Conservation (phyloP, 768 basidiomycete genomes). For the Psilocybe cubensis region DNA sequence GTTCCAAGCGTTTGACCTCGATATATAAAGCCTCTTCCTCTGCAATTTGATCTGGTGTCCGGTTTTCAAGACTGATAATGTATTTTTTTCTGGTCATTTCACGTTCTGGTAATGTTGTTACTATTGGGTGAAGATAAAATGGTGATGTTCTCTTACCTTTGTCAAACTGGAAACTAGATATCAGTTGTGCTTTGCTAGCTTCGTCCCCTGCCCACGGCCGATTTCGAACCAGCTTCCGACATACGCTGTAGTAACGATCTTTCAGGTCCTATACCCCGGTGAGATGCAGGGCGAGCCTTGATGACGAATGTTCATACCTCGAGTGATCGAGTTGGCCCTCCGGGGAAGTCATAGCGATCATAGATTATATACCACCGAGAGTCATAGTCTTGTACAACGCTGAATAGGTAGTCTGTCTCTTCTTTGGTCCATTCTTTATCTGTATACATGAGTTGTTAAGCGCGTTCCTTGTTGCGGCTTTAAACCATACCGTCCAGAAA, state of each 20-base stretch:
- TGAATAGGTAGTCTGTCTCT: constrained; percentile 93
- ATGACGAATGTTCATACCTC: constrained; percentile 54
- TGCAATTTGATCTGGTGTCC: constrained; percentile 87
- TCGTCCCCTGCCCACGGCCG: constrained; percentile 88
- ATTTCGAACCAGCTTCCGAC: constrained; percentile 83
- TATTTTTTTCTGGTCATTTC: constrained; percentile 91
- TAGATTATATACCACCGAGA: constrained; percentile 87
- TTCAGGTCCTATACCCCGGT: constrained; percentile 76
- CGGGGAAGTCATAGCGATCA: constrained; percentile 84
- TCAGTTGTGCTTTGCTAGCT: constrained; percentile 61
- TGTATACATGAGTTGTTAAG: constrained; percentile 20
- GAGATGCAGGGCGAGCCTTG: constrained; percentile 2
- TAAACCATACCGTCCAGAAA: constrained; percentile 66
- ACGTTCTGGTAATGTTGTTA: constrained; percentile 56
- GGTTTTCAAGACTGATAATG: constrained; percentile 80
- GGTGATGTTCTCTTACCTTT: constrained; percentile 56
- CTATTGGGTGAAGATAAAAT: not conserved
- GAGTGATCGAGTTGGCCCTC: constrained; percentile 56
- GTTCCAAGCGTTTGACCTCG: constrained; percentile 94
- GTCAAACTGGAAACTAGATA: constrained; percentile 83
- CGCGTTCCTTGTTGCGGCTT: too few species aligned
- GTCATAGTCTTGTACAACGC: constrained; percentile 80
- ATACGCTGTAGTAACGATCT: constrained; percentile 91
- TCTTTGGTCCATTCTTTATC: constrained; percentile 90
- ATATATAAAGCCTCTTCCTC: constrained; percentile 96